These are phyloP conservation scores for Trichoderma citrinoviride DNA, from an alignment of 2,329 filamentous ascomycete genomes.

Conservation along the genomic window DNA sequence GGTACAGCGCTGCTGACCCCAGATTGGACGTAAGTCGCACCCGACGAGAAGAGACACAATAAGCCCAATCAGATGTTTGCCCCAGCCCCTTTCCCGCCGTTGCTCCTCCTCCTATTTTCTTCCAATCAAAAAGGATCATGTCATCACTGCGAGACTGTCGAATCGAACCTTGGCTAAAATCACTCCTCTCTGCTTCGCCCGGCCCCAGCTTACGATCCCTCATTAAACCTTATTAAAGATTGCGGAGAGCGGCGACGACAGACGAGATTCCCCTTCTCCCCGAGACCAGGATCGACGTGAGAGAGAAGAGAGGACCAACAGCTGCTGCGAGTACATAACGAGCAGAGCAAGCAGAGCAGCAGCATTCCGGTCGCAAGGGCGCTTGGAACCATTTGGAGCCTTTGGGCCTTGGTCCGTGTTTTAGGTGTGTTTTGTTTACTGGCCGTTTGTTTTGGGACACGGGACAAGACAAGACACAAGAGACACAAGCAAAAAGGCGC, in stretches of 20 bases:
- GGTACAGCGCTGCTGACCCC: neutral
- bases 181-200: neutral
- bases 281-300: neutral
- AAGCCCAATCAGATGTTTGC: too few relatives aligned
- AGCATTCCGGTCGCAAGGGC: constrained; percentile 3
- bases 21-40: neutral
- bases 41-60: too few relatives aligned
- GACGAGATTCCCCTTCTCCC: neutral
- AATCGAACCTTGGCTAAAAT: neutral
- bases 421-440: constrained; percentile 4
- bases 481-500: neutral
- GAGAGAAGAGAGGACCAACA: neutral
- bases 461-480: too few relatives aligned
- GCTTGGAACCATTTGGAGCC: too few relatives aligned
- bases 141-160: too few relatives aligned
- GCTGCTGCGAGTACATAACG: neutral
- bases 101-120: neutral
- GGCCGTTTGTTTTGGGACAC: neutral
- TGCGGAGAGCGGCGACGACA: neutral
- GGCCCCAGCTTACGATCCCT: constrained; percentile 7
- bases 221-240: constrained; percentile 2
- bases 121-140: neutral
- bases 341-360: neutral
- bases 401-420: neutral
- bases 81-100: too few relatives aligned